Evolutionary conservation across 2,329 filamentous ascomycete genomes (phyloP).

Genomic region (Nemania serpens): DNA sequence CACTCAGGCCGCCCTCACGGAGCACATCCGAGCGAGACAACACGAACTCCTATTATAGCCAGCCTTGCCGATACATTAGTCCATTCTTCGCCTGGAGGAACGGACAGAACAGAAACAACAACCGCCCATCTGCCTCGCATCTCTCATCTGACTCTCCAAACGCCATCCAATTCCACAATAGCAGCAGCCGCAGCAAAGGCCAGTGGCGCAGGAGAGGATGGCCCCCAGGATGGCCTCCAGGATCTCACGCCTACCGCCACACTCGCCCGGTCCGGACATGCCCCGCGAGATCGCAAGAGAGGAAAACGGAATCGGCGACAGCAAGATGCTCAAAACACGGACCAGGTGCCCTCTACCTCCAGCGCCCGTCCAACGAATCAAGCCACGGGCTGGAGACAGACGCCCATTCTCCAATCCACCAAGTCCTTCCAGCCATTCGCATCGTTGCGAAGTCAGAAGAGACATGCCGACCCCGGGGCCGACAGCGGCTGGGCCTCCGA

Average conservation of each 20-base stretch:
- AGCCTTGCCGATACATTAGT: constrained; percentile 36
- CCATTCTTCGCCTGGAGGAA: constrained; percentile 35
- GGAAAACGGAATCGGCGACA: constrained; percentile 34
- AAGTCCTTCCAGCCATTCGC: constrained; percentile 67
- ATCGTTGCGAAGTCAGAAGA: constrained; percentile 59
- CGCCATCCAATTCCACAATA: constrained; percentile 20
- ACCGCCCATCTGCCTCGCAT: constrained; percentile 10
- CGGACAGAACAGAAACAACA: constrained; percentile 29
- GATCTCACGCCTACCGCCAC: constrained; percentile 30
- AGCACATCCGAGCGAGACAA: constrained; percentile 39
- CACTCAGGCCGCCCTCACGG: constrained; percentile 36
- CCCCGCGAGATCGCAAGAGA: constrained; percentile 31
- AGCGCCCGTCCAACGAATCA: constrained; percentile 33
- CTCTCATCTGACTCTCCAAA: constrained; percentile 28
- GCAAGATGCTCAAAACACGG: constrained; percentile 23
- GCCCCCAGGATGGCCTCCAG: constrained; percentile 8
- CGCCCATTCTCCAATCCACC: constrained; percentile 63
- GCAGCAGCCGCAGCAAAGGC: neutral
- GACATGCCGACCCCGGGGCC: constrained; percentile 44
- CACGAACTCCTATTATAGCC: constrained; percentile 35
- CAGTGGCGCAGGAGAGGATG: constrained; percentile 31
- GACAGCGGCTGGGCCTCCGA: constrained; percentile 94
- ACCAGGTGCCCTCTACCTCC: constrained; percentile 26
- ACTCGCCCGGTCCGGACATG: constrained; percentile 11
- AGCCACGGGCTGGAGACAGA: constrained; percentile 64